Conservation (phyloP, 2,329 filamentous ascomycete genomes). For the Clonostachys rhizophaga region DNA sequence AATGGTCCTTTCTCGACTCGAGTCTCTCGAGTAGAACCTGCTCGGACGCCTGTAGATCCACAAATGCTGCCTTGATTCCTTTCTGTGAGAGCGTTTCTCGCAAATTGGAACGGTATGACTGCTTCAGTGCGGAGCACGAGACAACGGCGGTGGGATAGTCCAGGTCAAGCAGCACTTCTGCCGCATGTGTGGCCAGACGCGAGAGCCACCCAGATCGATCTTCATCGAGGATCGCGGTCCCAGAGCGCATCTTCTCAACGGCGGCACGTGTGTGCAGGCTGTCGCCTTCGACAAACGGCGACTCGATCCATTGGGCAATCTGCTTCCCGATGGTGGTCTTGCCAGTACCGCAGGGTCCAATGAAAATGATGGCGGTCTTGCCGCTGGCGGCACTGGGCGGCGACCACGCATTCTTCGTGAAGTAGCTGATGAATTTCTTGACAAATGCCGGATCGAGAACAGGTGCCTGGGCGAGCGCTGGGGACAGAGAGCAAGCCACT, state of each 20-base stretch:
- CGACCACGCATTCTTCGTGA: constrained; percentile 29
- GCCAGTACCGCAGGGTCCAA: constrained; percentile 33
- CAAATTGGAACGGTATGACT: constrained; percentile 22
- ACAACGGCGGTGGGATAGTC: constrained; percentile 20
- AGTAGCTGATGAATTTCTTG: constrained; percentile 28
- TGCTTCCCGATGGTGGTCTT: constrained; percentile 28
- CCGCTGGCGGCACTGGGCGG: constrained; percentile 33
- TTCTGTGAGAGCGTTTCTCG: constrained; percentile 10
- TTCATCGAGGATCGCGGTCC: constrained; percentile 20
- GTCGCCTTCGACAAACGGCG: constrained; percentile 34
- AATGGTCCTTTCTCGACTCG: constrained; percentile 19
- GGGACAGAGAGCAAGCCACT: constrained; percentile 31
- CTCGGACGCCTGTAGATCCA: constrained; percentile 24
- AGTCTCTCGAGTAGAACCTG: constrained; percentile 20
- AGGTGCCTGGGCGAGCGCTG: constrained; percentile 30
- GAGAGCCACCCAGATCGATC: constrained; percentile 22
- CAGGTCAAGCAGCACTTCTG: constrained; percentile 15
- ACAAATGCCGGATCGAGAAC: constrained; percentile 21
- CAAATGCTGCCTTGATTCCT: constrained; percentile 18
- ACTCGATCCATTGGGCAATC: constrained; percentile 16
- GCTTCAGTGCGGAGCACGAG: constrained; percentile 31
- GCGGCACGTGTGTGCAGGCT: constrained; percentile 23
- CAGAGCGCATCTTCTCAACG: constrained; percentile 20
- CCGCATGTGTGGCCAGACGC: constrained; percentile 12
- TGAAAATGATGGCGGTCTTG: constrained; percentile 23